Evolutionary conservation across 202 grass and related monocot genomes (phyloP).

Genomic region (Thinopyrum obtusiflorum): DNA sequence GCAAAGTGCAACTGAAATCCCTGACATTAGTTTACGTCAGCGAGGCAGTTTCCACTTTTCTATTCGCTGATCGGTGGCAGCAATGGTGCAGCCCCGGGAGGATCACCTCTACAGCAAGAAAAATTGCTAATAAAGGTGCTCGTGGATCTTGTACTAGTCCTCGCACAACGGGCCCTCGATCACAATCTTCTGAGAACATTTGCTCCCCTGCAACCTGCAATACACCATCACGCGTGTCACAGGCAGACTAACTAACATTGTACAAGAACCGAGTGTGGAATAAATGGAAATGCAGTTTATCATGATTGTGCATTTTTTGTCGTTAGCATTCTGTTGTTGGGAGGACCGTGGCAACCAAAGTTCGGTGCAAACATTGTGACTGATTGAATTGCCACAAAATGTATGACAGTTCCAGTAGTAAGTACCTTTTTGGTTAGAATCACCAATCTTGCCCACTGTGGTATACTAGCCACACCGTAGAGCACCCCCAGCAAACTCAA

Average conservation of each 20-base stretch:
- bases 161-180: too few species aligned
- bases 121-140: too few species aligned
- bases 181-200: constrained; percentile 63
- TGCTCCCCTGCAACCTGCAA: constrained; percentile 51
- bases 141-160: too few species aligned
- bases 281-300: too few species aligned
- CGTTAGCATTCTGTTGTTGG: too few species aligned
- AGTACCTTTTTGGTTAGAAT: constrained; percentile 77
- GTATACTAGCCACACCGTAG: constrained; percentile 69
- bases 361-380: neutral
- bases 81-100: neutral
- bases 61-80: too few species aligned
- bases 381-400: neutral
- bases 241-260: too few species aligned
- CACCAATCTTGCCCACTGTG: constrained; percentile 66
- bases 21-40: too few species aligned
- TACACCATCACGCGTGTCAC: neutral
- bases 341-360: neutral
- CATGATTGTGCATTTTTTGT: too few species aligned
- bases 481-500: constrained; percentile 73
- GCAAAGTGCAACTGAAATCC: too few species aligned
- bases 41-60: too few species aligned
- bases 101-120: constrained; percentile 45
- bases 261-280: too few species aligned
- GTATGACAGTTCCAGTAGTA: neutral